Evolutionary conservation across 331 rosid species (phyloP).

Genomic region (Quercus phellos): DNA sequence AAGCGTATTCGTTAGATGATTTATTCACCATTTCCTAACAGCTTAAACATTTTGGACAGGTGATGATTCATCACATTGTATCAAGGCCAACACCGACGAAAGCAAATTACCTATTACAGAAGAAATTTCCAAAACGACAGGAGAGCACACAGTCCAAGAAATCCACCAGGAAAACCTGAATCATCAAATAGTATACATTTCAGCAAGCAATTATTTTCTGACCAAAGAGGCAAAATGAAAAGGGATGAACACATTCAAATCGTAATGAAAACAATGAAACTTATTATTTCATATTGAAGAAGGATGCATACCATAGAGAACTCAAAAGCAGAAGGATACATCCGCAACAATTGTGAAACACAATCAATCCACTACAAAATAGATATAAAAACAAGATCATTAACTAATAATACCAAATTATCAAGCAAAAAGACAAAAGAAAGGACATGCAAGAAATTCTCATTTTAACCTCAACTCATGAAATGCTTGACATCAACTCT

Average conservation of each 20-base stretch:
- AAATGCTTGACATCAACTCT: background rate
- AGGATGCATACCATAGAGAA: constrained; percentile 72
- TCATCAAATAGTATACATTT: constrained; percentile 20
- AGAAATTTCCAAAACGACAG: constrained; percentile 93
- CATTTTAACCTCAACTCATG: background rate
- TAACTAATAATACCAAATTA: constrained; percentile 10
- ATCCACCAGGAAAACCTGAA: constrained; percentile 88
- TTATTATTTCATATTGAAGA: constrained; percentile 1
- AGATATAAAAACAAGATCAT: constrained; percentile 22
- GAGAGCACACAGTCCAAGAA: constrained; percentile 78
- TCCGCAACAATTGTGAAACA: constrained; percentile 82
- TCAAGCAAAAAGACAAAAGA: background rate
- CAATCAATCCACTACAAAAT: constrained; percentile 90
- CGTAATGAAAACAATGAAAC: background rate
- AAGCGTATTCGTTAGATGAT: too few species aligned
- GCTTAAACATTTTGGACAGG: too few species aligned
- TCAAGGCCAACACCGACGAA: constrained; percentile 1
- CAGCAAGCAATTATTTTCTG: constrained; percentile 1
- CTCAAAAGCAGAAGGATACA: constrained; percentile 92
- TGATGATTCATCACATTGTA: too few species aligned
- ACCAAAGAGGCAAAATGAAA: background rate
- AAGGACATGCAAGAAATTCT: background rate
- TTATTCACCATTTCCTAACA: too few species aligned
- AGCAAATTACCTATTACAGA: constrained; percentile 72
- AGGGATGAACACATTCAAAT: constrained; percentile 11